Evolutionary conservation across 371 early-diverging fungal species (phyloP).

Genomic region (Smittium mucronatum): DNA sequence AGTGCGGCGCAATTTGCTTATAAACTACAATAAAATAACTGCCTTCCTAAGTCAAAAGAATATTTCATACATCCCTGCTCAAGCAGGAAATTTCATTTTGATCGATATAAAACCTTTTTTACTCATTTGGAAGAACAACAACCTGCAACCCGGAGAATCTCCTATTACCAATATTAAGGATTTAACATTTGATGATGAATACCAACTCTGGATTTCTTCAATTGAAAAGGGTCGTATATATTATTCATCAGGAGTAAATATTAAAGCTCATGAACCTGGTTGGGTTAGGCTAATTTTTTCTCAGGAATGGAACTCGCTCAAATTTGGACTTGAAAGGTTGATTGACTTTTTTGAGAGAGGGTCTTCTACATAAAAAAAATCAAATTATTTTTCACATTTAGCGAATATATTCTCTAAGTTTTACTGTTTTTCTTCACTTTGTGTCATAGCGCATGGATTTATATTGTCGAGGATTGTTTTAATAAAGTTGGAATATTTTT

Average conservation of each 20-base stretch:
- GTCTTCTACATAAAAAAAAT: too few species aligned
- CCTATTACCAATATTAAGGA: conserved; percentile 20
- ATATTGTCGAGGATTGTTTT: too few species aligned
- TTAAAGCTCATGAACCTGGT: conserved; percentile 42
- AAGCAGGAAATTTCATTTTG: conserved; percentile 57
- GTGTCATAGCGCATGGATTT: too few species aligned
- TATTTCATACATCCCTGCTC: conserved; percentile 41
- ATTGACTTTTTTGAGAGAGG: background rate
- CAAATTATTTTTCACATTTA: too few species aligned
- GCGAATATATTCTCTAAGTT: too few species aligned
- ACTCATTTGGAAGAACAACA: conserved; percentile 17
- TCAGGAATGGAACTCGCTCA: conserved; percentile 29
- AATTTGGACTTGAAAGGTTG: conserved; percentile 37
- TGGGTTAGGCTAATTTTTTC: conserved; percentile 53
- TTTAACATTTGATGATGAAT: conserved; percentile 30
- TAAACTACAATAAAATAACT: conserved; percentile 33
- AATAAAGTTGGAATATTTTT: too few species aligned
- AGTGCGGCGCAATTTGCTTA: conserved; percentile 43
- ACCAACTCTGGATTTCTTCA: conserved; percentile 27
- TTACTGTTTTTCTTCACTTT: too few species aligned
- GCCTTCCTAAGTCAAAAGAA: conserved; percentile 31
- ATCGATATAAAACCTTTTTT: conserved; percentile 34
- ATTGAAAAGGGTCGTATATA: conserved; percentile 41
- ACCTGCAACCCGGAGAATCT: conserved; percentile 13
- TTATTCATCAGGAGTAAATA: conserved; percentile 48